Base-by-base conservation (phyloP, 768 basidiomycete species). In the Multifurca ochricompacta region DNA sequence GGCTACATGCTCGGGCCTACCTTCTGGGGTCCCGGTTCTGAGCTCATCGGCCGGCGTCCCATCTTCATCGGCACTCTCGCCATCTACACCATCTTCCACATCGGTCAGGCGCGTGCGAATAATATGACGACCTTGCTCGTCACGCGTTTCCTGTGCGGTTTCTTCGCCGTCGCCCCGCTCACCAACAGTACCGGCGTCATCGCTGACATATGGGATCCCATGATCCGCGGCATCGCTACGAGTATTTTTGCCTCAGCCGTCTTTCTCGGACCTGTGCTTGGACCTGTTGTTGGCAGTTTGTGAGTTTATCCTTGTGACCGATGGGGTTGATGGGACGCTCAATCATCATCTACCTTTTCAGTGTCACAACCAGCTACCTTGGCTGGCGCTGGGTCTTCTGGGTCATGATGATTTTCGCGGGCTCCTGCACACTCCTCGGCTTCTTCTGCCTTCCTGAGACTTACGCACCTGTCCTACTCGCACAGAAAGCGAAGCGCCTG, bases 371-470 rank as follows among this genome's bases (percentile, higher is more conserved):
- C 1, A 53, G 51, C 36, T 28, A 18, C 10, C 55, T 59, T 28
- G 74, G 72, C 3, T 88, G 83, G 83, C 63, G 81, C 61, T 83
- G 80, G 79, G 72, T 84, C 1, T 85, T 80, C 69, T 85, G 82
- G n/a, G 73, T 84, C 51, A 80, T 79, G 77, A 77, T 83, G 73
- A 77, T 83, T 14, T 80, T 82, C 56, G 77, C 81, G 0, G 78
- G 75, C 0, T 62, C 65, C 5, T 80, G 80, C 63, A 77, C 76
- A 3, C 6, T 73, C 10, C 56, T 79, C 45, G 67, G 72, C 31
- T 51, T 77, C 19, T 49, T 79, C 27, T 64, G 76, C 54, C 68
- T 85, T 0, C 83, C 83, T 0, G 85, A 88, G 68, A 86, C 85
- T 9, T 87, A 81, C 59, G 79, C 77, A 0, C 83, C 85, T 0